Percentiles rank a stretch among this genome's conserved stretches.
phyloP scores from a whole-genome alignment of 768 basidiomycete genomes.

The Zangia roseola region DNA sequence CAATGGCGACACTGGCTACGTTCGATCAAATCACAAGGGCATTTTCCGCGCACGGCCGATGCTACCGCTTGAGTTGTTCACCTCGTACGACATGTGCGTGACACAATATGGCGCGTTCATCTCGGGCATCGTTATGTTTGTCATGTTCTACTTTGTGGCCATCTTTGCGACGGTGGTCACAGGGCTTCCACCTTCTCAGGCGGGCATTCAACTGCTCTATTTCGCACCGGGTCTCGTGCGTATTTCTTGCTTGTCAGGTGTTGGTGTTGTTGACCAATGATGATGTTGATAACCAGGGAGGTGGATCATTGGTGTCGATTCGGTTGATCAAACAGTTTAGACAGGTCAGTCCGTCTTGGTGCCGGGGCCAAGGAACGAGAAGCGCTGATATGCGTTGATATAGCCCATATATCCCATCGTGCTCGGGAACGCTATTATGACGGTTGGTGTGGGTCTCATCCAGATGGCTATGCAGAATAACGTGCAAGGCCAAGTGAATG shows the following conservation, averaged over 20 bases:
- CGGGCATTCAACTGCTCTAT: slow-evolving; percentile 51
- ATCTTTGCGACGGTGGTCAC: slow-evolving; percentile 51
- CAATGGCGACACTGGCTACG: neutral
- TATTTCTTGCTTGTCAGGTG: neutral
- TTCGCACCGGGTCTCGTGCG: slow-evolving; percentile 50
- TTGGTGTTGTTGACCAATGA: neutral
- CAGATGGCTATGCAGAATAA: slow-evolving; percentile 40
- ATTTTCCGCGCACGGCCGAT: slow-evolving; percentile 38
- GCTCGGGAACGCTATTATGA: slow-evolving; percentile 36
- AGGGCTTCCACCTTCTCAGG: slow-evolving; percentile 37
- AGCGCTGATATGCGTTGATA: neutral
- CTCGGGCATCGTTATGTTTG: slow-evolving; percentile 48
- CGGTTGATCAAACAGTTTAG: slow-evolving; percentile 32
- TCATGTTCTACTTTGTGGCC: slow-evolving; percentile 54
- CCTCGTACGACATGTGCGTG: slow-evolving; percentile 40
- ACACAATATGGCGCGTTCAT: slow-evolving; percentile 39
- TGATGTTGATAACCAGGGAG: slow-evolving; percentile 33
- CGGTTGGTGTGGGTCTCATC: slow-evolving; percentile 43
- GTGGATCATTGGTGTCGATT: slow-evolving; percentile 36
- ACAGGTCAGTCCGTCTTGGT: slow-evolving; percentile 31
- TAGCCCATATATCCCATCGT: slow-evolving; percentile 45
- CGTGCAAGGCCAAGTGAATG: slow-evolving; percentile 34
- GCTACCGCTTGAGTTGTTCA: slow-evolving; percentile 47
- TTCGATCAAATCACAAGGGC: slow-evolving; percentile 9
- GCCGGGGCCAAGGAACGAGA: neutral